Conservation (phyloP, 176 grass and related monocot species). For the Chloris gayana region DNA sequence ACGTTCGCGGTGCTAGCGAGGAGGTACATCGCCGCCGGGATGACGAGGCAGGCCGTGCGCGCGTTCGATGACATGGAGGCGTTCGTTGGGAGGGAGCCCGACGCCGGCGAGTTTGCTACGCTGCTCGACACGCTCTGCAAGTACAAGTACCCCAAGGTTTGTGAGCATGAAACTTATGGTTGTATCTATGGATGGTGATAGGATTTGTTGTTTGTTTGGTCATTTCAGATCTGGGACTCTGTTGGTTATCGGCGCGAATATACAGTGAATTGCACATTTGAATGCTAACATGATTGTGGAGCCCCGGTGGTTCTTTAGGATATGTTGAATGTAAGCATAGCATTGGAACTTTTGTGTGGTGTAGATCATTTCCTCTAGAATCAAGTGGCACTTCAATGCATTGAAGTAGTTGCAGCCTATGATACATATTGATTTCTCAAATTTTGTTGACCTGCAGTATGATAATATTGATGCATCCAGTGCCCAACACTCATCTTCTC, state of each 20-base stretch:
- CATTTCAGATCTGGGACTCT: neutral
- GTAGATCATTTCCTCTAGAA: neutral
- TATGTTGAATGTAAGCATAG: neutral
- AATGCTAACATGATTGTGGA: neutral
- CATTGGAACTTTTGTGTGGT: conserved; percentile 5
- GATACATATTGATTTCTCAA: neutral
- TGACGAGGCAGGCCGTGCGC: conserved; percentile 79
- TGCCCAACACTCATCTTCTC: neutral
- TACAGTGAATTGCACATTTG: neutral
- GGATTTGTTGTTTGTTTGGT: conserved; percentile 1
- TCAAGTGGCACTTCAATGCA: neutral
- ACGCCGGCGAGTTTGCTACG: conserved; percentile 65
- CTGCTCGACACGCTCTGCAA: conserved; percentile 92
- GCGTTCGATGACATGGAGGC: conserved; percentile 97
- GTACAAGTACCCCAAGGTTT: conserved; percentile 91
- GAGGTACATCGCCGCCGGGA: conserved; percentile 70
- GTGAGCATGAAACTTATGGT: neutral
- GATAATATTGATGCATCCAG: conserved; percentile 1
- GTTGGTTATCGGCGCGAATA: neutral
- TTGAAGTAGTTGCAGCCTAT: neutral
- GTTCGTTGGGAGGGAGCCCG: conserved; percentile 81
- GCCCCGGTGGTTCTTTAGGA: neutral
- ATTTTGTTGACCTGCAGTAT: neutral
- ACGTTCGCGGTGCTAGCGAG: conserved; percentile 75
- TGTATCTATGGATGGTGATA: neutral